These are phyloP conservation scores for Penicillium sp. DNA, from an alignment of 2,329 filamentous ascomycete genomes.

Conservation along the genomic window DNA sequence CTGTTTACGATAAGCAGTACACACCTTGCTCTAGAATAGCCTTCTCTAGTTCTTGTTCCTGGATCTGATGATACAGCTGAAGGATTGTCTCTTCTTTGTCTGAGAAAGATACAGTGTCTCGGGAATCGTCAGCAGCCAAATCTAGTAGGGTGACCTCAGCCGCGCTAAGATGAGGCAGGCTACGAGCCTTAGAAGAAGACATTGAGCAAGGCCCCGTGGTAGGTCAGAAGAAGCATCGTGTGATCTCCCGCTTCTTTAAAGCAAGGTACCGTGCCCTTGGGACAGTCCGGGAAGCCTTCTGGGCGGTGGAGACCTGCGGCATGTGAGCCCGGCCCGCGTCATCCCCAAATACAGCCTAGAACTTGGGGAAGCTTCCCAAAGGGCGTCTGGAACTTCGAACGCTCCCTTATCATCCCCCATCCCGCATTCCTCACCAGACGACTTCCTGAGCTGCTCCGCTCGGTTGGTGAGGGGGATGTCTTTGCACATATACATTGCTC, in stretches of 20 bases:
- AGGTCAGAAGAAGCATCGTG: slow-evolving; percentile 31
- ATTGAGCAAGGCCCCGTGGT: slow-evolving; percentile 39
- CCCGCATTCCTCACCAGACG: slow-evolving; percentile 26
- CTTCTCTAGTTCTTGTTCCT: slow-evolving; percentile 73
- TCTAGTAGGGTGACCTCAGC: slow-evolving; percentile 44
- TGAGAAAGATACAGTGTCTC: slow-evolving; percentile 63
- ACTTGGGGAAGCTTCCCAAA: slow-evolving; percentile 23
- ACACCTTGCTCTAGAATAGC: slow-evolving; percentile 62
- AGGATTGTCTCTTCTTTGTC: slow-evolving; percentile 69
- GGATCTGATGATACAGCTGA: slow-evolving; percentile 71
- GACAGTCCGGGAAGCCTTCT: not conserved
- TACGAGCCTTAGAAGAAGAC: slow-evolving; percentile 38
- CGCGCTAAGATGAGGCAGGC: slow-evolving; percentile 38
- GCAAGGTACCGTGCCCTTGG: not conserved
- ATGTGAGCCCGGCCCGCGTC: slow-evolving; percentile 24
- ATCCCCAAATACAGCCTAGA: slow-evolving; percentile 27
- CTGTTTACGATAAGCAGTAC: slow-evolving; percentile 7
- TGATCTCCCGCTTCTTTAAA: slow-evolving; percentile 27
- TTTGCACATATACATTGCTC: slow-evolving; percentile 88
- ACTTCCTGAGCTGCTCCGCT: slow-evolving; percentile 30
- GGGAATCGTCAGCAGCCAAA: slow-evolving; percentile 50
- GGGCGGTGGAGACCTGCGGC: slow-evolving; percentile 24
- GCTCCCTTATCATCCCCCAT: slow-evolving; percentile 27
- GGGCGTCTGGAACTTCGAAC: slow-evolving; percentile 22
- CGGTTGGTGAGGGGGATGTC: slow-evolving; percentile 68